A percentile compares a stretch with the other conserved stretches of the same genome.
phyloP scores from a whole-genome alignment of 106 monocot genomes.

The Amphibolis antarctica region DNA sequence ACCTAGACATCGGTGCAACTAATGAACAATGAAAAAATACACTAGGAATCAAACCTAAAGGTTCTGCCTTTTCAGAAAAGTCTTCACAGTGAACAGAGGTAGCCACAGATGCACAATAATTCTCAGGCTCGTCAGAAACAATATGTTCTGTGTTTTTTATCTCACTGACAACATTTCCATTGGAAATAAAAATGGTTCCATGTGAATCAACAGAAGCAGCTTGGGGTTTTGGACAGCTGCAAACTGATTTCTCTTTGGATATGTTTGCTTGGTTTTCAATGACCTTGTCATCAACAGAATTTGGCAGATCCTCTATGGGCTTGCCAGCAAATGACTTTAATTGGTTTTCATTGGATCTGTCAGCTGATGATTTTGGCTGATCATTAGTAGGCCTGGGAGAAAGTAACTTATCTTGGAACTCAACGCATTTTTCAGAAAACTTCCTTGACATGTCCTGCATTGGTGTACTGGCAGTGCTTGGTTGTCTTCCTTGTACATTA shows the following conservation, averaged over 20 bases:
- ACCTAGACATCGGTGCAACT: too few relatives aligned
- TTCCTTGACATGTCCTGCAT: background rate
- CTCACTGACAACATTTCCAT: slow-evolving; percentile 18
- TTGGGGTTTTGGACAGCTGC: slow-evolving; percentile 13
- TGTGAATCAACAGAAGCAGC: slow-evolving; percentile 38
- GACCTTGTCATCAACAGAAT: slow-evolving; percentile 18
- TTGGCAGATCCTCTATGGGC: background rate
- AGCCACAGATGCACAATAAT: slow-evolving; percentile 23
- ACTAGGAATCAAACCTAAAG: slow-evolving; percentile 37
- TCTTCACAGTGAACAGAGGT: slow-evolving; percentile 31
- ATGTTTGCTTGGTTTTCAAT: slow-evolving; percentile 10
- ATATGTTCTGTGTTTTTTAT: slow-evolving; percentile 16
- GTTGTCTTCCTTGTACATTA: slow-evolving; percentile 13
- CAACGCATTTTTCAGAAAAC: too few relatives aligned
- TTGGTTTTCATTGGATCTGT: background rate
- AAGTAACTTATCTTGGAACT: background rate
- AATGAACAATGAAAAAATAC: too few relatives aligned
- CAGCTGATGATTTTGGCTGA: background rate
- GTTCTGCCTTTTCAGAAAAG: slow-evolving; percentile 45
- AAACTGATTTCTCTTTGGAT: slow-evolving; percentile 2
- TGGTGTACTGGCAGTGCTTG: background rate
- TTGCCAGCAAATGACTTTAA: slow-evolving; percentile 17
- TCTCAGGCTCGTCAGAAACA: slow-evolving; percentile 13
- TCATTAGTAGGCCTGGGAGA: background rate
- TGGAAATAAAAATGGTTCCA: slow-evolving; percentile 27